phyloP scores from a whole-genome alignment of 495 filamentous ascomycete species.

The Aspergillus sparsus region DNA sequence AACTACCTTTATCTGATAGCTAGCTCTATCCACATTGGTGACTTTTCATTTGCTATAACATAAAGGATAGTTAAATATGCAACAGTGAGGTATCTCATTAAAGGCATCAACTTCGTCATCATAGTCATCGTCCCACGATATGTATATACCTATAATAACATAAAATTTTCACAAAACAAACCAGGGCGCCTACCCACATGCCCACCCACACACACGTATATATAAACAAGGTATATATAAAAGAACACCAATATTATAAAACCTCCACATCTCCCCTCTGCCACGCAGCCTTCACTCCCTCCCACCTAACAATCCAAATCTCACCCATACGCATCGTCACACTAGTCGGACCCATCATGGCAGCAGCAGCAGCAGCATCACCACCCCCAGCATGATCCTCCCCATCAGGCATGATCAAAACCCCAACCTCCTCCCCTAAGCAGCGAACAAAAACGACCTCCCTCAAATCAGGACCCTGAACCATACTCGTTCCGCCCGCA shows the following conservation, averaged over 20 bases:
- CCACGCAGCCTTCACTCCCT: slow-evolving; percentile 71
- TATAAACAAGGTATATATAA: not conserved
- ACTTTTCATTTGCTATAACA: no score
- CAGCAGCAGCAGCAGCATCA: slow-evolving; percentile 49
- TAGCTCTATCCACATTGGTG: no score
- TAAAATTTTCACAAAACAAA: not conserved
- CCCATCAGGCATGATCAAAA: slow-evolving; percentile 47
- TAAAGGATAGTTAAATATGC: no score
- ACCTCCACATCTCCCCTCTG: slow-evolving; percentile 77
- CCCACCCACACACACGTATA: no score
- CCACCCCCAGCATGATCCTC: slow-evolving; percentile 60
- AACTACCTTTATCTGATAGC: no score
- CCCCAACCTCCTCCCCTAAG: slow-evolving; percentile 56
- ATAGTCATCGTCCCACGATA: no score
- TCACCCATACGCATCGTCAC: slow-evolving; percentile 72
- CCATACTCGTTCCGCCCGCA: slow-evolving; percentile 85
- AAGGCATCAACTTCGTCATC: no score
- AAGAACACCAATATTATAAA: slow-evolving; percentile 21
- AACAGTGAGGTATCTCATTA: no score
- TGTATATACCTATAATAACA: not conserved
- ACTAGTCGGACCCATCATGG: slow-evolving; percentile 14
- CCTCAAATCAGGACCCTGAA: slow-evolving; percentile 80
- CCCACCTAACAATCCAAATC: slow-evolving; percentile 86
- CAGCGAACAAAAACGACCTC: slow-evolving; percentile 82
- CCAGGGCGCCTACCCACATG: no score